Evolutionary conservation across 2,329 filamentous ascomycete genomes (phyloP).

Genomic region (Coleophoma cylindrospora): DNA sequence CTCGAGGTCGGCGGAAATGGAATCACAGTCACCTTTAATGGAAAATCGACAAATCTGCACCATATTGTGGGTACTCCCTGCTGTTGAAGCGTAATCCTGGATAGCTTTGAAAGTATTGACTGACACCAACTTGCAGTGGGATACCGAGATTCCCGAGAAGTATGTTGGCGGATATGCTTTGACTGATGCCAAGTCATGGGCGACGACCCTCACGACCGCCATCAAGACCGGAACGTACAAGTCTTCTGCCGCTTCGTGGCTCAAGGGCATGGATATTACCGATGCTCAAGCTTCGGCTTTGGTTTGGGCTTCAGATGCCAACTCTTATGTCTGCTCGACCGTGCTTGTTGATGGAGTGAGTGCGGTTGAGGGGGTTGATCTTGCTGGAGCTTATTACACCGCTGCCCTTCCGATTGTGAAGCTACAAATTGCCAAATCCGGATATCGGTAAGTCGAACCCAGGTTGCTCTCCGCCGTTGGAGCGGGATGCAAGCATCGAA

Average conservation of each 20-base stretch:
- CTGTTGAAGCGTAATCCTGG: too few species aligned
- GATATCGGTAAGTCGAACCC: constrained; percentile 41
- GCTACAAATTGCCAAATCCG: constrained; percentile 61
- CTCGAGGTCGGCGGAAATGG: constrained; percentile 63
- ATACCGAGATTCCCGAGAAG: constrained; percentile 63
- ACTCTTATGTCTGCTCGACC: constrained; percentile 53
- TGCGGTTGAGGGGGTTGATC: constrained; percentile 49
- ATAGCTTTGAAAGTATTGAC: too few species aligned
- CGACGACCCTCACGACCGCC: constrained; percentile 46
- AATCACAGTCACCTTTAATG: constrained; percentile 58
- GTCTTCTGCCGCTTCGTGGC: constrained; percentile 11
- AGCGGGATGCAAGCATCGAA: not conserved
- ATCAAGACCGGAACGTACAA: constrained; percentile 53
- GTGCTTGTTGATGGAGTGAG: constrained; percentile 59
- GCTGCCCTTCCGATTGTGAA: constrained; percentile 58
- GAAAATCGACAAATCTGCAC: constrained; percentile 58
- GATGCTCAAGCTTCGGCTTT: constrained; percentile 34
- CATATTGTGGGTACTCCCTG: constrained; percentile 44
- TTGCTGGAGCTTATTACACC: constrained; percentile 58
- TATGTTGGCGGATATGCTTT: constrained; percentile 49
- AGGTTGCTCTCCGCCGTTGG: too few species aligned
- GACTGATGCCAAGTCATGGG: constrained; percentile 47
- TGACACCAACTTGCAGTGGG: constrained; percentile 25
- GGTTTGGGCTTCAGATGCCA: constrained; percentile 60
- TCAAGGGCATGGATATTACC: constrained; percentile 8